Base-by-base conservation (phyloP, 805 yeast genomes). In the Nakazawaea anatomiae region DNA sequence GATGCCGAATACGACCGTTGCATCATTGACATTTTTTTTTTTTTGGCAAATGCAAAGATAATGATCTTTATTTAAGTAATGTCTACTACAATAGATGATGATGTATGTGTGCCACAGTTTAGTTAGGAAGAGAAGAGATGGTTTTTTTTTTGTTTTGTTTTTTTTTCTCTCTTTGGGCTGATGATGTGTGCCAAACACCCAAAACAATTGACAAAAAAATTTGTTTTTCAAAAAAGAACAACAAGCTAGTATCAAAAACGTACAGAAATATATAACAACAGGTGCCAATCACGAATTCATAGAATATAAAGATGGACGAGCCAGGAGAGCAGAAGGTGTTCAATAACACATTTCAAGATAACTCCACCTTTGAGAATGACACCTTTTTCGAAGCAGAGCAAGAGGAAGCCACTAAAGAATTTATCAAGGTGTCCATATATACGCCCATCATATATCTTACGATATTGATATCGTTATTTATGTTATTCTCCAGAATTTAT, bases 391-490 rank as follows among this genome's bases (percentile, higher is more conserved):
- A 34, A n/a, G 29, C 34, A 31, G 28, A 40, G 2, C 32, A 31
- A 4, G 48, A 32, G 11, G 39, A 35, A 10, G 43, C 31, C 36
- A 28, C 46, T 32, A 46, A 50, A 45, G 49, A 39, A 27, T 51
- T 51, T 27, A 47, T 51, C 44, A 70, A 70, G 50, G 72, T 83
- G 51, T 80, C 87, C 5, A 74, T 83, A 30, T 74, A 72, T 60
- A 87, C 94, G 6, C 96, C 97, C 25, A 62, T 91, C 47, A 68
- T 87, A 39, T 91, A 91, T 64, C 83, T 89, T 51, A 82, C 77
- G 4, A 77, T 89, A 32, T 66, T 91, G 55, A 63, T 89, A 42
- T 62, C 86, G 3, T 80, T 91, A 2, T 74, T 91, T 53, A 69
- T 82, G 34, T 69, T 82, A 6, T 91, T 91, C 63, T 81, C 95